Evolutionary conservation across 2,329 filamentous ascomycete genomes (phyloP), one percentile per base, ranked within the genome.

Genomic region (Madurella fahalii): DNA sequence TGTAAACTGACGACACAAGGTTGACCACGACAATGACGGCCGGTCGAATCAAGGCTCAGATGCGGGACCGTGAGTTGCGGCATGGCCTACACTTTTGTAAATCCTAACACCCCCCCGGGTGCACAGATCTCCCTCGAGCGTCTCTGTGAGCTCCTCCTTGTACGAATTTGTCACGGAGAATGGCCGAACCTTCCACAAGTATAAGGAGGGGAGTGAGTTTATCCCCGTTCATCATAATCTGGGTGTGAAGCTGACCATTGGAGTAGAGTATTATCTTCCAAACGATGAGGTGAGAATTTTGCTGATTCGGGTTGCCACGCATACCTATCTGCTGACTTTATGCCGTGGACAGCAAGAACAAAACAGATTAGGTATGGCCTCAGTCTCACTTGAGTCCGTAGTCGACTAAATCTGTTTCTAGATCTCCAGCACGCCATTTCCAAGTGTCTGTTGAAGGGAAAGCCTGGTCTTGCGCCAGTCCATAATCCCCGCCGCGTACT

Each of bases 141-240:
- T 43, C 8, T 58, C 56, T 5, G 37, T 53, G 12, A 53, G 31
- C 37, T 50, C 58, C 18, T 58, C 53, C 39, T 16, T 56, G 20
- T 60, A 58, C 40, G n/a, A 56, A 41, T 60, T 56, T 18, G 53
- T 60, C 5, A 44, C 54, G 34, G 58, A 60, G 25, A 18, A 58
- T 44, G 58, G 58, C 34, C 41, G 58, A 25, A 60, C 58, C 11
- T 60, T 54, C 12, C 56, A 60, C 44, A 56, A 31, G 31, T 60
- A 60, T 47, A 60, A 60, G 45, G 46, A 60, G 54, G 58, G 58
- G 37, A 56, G 53, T 58, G 34, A 56, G 56, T 49, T 25, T 16
- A 39, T 47, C 2, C 16, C 13, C 0, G 15, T 12, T 15, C 11
- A 4, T 40, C 7, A 9, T 11, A 15, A 2, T 20, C 7, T 5